A percentile compares a stretch with the other conserved stretches of the same genome.
phyloP scores from a whole-genome alignment of 2,329 filamentous ascomycete genomes.

The Talaromyces atroroseus region DNA sequence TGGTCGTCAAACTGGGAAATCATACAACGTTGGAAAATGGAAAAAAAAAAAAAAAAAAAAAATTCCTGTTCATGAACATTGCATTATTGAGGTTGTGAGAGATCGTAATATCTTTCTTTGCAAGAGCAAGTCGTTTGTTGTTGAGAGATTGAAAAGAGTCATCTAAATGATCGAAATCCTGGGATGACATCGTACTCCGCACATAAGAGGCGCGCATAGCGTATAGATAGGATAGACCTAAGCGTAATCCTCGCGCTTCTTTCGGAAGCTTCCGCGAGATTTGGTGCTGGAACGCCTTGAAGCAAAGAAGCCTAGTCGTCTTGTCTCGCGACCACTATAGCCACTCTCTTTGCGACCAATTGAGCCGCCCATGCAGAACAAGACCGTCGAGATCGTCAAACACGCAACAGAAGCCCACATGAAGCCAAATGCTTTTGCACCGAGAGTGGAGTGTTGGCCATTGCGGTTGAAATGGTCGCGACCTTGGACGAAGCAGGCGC shows the following conservation, averaged over 20 bases:
- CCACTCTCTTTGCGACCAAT: conserved; percentile 27
- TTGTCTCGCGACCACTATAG: conserved; percentile 32
- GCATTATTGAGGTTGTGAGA: neutral
- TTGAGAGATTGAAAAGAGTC: neutral
- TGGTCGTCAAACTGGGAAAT: neutral
- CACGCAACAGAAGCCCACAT: conserved; percentile 55
- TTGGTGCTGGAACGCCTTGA: conserved; percentile 13
- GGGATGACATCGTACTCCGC: neutral
- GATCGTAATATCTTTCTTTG: neutral
- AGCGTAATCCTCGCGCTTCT: conserved; percentile 10
- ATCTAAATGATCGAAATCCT: neutral
- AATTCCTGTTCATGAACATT: neutral
- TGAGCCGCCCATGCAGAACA: conserved; percentile 51
- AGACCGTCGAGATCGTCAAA: conserved; percentile 50
- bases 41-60: too few species aligned
- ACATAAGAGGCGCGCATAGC: neutral
- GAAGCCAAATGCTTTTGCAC: conserved; percentile 55
- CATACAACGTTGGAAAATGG: neutral
- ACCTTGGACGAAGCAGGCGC: conserved; percentile 55
- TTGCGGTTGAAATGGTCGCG: conserved; percentile 51
- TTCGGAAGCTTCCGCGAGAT: conserved; percentile 12
- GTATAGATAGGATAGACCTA: neutral
- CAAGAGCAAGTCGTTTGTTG: neutral
- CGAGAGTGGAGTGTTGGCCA: conserved; percentile 47
- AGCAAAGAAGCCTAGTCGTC: conserved; percentile 35